Evolutionary conservation across 1,284 basidiomycete genomes (phyloP), one percentile per base, ranked within the genome.

Genomic region (Uromyces viciae-fabae): DNA sequence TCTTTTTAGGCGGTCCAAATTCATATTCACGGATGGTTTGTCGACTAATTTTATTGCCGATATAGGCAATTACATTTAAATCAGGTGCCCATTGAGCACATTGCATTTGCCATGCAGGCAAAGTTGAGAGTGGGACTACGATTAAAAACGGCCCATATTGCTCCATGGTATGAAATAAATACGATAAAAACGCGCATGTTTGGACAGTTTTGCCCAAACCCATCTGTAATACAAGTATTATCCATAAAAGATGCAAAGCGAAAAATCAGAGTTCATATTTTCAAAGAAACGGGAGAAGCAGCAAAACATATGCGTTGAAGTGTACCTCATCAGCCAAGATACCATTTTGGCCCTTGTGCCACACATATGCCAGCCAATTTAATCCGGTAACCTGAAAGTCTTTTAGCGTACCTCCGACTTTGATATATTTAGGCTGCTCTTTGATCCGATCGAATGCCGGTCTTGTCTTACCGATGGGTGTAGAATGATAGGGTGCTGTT

Each of bases 61-160:
- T 96, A 87, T 99, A 99, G 49, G 94, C 93, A 86, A 99, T 93
- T 81, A 97, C 94, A 87, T 98, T 98, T 85, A 99, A 89, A 82
- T 96, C 95, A 4, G 97, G 96, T 1, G 95, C 94, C 97, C 97
- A 99, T 33, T 91, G 89, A 62, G 91, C 90, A 86, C 99, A 98
- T 86, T 99, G 95, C 83, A 90, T 91, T 87, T 97, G 95, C 97
- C 97, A 99, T 22, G 97, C 95, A 1, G 95, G 95, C 84, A 99
- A 94, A 5, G 97, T 99, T 5, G 95, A 99, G 3, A 99, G 89
- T 1, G 97, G 97, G 19, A 99, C 97, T 83, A 99, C 96, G 82
- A 99, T 94, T 69, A 99, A 90, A 90, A 95, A 98, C 1, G 97
- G 97, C 0, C 97, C 97, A 86, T 94, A 98, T 86, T 99, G 96